A percentile compares a stretch with the other conserved stretches of the same genome.
These are phyloP conservation scores for Daldinia decipiens DNA, from an alignment of 495 filamentous ascomycete genomes.

Conservation along the genomic window DNA sequence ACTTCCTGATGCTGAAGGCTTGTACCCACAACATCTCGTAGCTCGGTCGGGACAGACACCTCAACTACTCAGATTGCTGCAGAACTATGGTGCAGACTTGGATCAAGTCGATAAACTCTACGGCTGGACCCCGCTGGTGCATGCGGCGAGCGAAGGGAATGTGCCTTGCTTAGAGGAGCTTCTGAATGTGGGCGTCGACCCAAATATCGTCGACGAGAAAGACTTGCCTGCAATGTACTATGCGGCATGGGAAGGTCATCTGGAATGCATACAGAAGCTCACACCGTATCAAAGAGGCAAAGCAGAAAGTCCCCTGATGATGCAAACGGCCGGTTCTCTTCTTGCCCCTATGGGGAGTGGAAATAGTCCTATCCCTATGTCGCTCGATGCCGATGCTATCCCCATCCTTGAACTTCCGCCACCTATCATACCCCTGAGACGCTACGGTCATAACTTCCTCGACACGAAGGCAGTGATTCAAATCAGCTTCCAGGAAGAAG, in stretches of 20 bases:
- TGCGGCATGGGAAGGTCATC: constrained; percentile 96
- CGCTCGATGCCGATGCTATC: constrained; percentile 83
- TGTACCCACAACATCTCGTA: constrained; percentile 97
- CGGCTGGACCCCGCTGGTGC: constrained; percentile 95
- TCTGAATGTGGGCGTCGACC: constrained; percentile 76
- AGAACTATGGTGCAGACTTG: constrained; percentile 88
- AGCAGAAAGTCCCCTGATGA: constrained; percentile 43
- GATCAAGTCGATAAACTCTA: constrained; percentile 95
- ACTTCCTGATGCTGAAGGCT: constrained; percentile 91
- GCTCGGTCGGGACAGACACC: constrained; percentile 87
- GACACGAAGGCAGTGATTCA: constrained; percentile 96
- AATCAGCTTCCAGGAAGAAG: constrained; percentile 80
- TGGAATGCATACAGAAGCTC: constrained; percentile 92
- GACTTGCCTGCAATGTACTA: constrained; percentile 96
- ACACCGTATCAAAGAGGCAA: constrained; percentile 62
- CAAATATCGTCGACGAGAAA: constrained; percentile 87
- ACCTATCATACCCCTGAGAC: constrained; percentile 91
- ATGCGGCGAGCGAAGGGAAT: constrained; percentile 96
- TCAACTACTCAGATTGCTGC: constrained; percentile 78
- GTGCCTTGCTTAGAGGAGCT: constrained; percentile 84
- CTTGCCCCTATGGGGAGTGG: constrained; percentile 57
- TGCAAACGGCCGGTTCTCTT: constrained; percentile 44
- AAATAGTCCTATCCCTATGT: constrained; percentile 68
- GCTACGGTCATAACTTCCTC: constrained; percentile 98
- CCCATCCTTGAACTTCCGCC: constrained; percentile 92